Conservation (phyloP, 2,329 filamentous ascomycete genomes). For the Byssochlamys sp. region DNA sequence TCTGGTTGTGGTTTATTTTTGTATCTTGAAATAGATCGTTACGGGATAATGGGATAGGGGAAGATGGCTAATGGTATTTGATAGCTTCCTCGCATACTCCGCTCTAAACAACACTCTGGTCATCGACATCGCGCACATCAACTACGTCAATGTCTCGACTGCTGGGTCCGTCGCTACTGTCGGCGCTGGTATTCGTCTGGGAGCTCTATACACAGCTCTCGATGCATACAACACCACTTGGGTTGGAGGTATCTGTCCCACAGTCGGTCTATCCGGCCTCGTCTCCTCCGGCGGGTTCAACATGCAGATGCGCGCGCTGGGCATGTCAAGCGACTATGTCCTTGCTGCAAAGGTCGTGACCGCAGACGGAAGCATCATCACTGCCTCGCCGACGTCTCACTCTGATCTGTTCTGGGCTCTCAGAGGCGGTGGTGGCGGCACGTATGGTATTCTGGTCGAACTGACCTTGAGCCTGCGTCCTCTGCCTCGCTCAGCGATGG, state of each 20-base stretch:
- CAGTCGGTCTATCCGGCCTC: conserved; percentile 11
- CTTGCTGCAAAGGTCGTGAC: conserved; percentile 17
- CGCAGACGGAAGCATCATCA: background rate
- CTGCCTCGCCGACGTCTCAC: conserved; percentile 1
- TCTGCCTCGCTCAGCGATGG: conserved; percentile 6
- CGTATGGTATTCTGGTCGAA: conserved; percentile 20
- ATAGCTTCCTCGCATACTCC: conserved; percentile 9
- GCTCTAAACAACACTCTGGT: conserved; percentile 10
- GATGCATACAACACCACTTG: conserved; percentile 7
- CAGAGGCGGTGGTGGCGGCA: conserved; percentile 25
- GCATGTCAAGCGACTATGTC: conserved; percentile 17
- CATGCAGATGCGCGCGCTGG: conserved; percentile 2
- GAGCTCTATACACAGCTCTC: conserved; percentile 20
- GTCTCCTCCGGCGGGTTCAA: background rate
- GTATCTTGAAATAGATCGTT: too few relatives aligned
- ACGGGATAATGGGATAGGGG: background rate
- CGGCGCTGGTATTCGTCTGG: conserved; percentile 23
- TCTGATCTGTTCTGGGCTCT: conserved; percentile 28
- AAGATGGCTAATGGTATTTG: background rate
- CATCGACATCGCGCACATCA: conserved; percentile 13
- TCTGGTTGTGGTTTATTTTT: background rate
- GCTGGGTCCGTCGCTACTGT: conserved; percentile 21
- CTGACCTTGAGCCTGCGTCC: background rate
- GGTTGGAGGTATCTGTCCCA: conserved; percentile 1
- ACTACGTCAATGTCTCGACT: conserved; percentile 16